Evolutionary conservation across 2,329 filamentous ascomycete genomes (phyloP), one percentile per base, ranked within the genome.

Genomic region (Ophiocordyceps robertsii): DNA sequence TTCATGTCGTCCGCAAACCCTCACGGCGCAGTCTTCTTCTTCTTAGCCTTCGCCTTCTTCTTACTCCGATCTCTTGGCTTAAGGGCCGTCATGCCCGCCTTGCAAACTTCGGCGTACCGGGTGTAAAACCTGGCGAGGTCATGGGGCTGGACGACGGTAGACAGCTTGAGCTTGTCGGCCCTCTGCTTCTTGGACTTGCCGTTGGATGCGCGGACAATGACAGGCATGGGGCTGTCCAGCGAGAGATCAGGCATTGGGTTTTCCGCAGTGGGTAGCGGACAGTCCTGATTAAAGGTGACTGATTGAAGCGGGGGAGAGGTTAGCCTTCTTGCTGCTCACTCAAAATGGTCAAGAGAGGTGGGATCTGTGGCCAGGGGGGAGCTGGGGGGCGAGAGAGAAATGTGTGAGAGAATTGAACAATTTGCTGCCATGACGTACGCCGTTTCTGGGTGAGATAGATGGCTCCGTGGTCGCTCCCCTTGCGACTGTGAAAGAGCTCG

Each of bases 41-140:
- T 77, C 67, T 82, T 85, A 49, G 83, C 86, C 60, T 83, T 84
- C 53, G 83, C 80, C 59, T 84, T 85, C 68, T 81, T 80, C 72
- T 86, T 90, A 63, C 83, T 94, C 56, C 88, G 76, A 65, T 96
- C 90, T 52, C 92, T 75, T 58, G 94, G 95, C 76, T 95, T 96
- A 64, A 98, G 59, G 8, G 82, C 80, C 39, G 75, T 72, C 88
- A 96, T 95, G 6, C 88, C 87, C 0, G 73, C 68, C 68, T 94
- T 95, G 65, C 89, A 95, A 3, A 88, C 73, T 51, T 96, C 92
- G 19, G 88, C 89, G 66, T 96, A 98, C 41, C 77, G 73, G 29
- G 69, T 66, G 60, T 88, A 98, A 57, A 98, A 98, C 0, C 61
- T 67, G 42, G 93, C 88, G 11, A 96, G 61, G 6, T 82, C 77